Base-by-base conservation (phyloP, 2,329 filamentous ascomycete species). In the Bimuria novae-zelandiae region DNA sequence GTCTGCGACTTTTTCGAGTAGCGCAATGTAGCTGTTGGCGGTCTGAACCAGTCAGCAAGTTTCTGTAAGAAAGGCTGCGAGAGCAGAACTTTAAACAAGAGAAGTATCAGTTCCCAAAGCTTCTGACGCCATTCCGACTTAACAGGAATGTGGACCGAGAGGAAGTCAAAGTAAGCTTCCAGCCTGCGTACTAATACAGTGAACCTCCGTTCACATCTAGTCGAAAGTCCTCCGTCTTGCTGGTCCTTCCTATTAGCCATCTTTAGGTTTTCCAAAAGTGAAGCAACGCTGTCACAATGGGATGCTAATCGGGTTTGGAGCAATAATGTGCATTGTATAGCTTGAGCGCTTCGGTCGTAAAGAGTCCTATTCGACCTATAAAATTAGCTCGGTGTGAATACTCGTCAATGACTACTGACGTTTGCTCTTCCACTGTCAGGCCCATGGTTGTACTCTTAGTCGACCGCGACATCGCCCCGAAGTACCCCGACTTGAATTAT, bases 121-220 rank as follows among this genome's bases (percentile, higher is more conserved):
- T 56, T 65, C 11, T 54, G 52, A 19, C 53, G 21, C 63, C 62
- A 69, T 50, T 62, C 61, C 45, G 57, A 29, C 17, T 42, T 53
- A n/a, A 60, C 22, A 23, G 57, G 27, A 16, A 57, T 54, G 29
- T 57, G 65, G 10, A 60, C 59, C 36, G 52, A 51, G 29, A 71
- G 52, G 14, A 69, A 48, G 36, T 68, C 62, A 41, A 69, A 70
- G 51, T 64, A 71, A 7, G 61, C 56, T 25, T 61, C 58, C 52
- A 69, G 64, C 11, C 48, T 37, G 19, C 51, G 57, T 7, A 59
- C 49, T 45, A 70, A 69, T 4, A 60, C 39, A n/a, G 51, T 44
- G 11, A 68, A 53, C 43, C 64, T 68, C 32, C 51, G 49, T 12
- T 51, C 56, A 42, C 59, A 64, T n/a, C 48, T 41, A 5, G 56